These are phyloP conservation scores for Cyclotella atomus DNA, from an alignment of 108 stramenopile genomes.

Conservation along the genomic window DNA sequence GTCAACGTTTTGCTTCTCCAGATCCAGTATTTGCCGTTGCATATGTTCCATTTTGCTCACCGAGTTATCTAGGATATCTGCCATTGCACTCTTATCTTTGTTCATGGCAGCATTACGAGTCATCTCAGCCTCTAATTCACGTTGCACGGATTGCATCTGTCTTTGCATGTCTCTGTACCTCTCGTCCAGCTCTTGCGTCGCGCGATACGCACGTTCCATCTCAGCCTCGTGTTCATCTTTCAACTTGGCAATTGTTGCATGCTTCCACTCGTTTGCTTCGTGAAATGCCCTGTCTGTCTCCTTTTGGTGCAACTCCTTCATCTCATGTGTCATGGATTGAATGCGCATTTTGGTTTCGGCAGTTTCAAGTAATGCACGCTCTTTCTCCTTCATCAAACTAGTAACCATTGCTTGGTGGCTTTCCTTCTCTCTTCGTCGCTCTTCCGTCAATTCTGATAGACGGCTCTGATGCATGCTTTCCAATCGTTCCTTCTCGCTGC, in stretches of 20 bases:
- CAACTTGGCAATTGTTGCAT: too few species aligned
- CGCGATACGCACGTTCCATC: background rate
- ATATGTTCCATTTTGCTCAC: constrained; percentile 12
- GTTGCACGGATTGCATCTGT: background rate
- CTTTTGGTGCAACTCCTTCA: too few species aligned
- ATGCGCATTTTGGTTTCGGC: background rate
- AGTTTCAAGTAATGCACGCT: background rate
- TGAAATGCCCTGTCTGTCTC: too few species aligned
- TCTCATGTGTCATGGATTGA: background rate
- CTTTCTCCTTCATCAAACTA: constrained; percentile 11
- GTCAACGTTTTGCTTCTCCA: background rate
- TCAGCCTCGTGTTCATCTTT: too few species aligned
- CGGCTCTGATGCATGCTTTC: background rate
- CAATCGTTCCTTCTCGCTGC: background rate
- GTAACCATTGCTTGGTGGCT: background rate
- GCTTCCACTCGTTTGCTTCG: too few species aligned
- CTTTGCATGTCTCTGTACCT: background rate
- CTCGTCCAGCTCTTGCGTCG: background rate
- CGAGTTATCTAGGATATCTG: constrained; percentile 1
- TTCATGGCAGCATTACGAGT: background rate
- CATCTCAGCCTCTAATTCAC: constrained; percentile 9
- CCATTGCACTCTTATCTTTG: constrained; percentile 9
- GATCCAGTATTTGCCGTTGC: background rate
- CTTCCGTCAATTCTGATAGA: background rate
- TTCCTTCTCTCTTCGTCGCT: constrained; percentile 4